Evolutionary conservation across 2,329 filamentous ascomycete genomes (phyloP), one percentile per base, ranked within the genome.

Genomic region (Stagonosporopsis tanaceti): DNA sequence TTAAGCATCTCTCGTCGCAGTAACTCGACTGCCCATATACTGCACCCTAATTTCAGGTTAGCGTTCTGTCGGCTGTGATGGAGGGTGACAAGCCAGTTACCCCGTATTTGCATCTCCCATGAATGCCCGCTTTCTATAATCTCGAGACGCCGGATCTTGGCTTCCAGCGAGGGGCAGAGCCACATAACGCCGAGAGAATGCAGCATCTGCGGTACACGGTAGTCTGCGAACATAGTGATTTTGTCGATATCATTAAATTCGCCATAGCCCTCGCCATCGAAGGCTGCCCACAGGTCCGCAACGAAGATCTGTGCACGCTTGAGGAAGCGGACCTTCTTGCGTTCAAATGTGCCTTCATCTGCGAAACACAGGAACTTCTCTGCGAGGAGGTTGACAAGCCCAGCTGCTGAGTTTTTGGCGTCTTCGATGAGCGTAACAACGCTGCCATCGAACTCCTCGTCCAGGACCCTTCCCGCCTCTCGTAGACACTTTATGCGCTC

Each of bases 201-300:
- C 32, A 99, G 84, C 66, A 97, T 95, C 78, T 99, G 95, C 14
- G 96, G 96, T 51, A 99, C 89, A 40, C 95, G 90, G 74, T 99
- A 99, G 79, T 99, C 95, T 84, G 95, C 93, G 80, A 99, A 99
- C 89, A 98, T 98, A 59, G 95, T 99, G 69, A 99, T 90, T 74
- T 93, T 92, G 78, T 95, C 90, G 67, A 99, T 97, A 73, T 99
- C 95, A 55, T 87, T 74, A 76, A 99, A 99, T 27, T 84, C 81
- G 30, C 95, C 96, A 69, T 89, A 93, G 25, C 85, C 83, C 64
- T 89, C 82, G 42, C 92, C 93, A 50, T 94, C 87, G 74, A 98
- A 98, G 62, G 93, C 96, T 5, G 95, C 96, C 96, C 96, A 99
- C 1, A 98, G 75, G 75, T 99, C 95, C 22, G 96, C 96, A 2